Conservation (phyloP, 805 yeast species). For the Candida sakaeoensis region DNA sequence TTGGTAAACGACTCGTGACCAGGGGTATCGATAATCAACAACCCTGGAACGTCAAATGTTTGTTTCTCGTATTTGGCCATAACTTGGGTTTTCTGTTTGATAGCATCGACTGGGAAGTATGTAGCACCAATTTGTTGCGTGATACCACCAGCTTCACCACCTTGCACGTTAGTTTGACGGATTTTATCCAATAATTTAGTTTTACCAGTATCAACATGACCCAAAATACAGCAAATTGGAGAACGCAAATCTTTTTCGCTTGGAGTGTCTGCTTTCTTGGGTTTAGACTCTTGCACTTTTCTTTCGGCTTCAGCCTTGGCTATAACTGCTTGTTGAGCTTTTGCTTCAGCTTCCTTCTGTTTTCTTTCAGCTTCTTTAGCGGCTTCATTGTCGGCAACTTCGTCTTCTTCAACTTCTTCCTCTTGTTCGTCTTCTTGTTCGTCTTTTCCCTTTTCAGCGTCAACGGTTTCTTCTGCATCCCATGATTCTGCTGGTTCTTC, state of each 20-base stretch:
- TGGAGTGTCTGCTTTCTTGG: slow-evolving; percentile 21
- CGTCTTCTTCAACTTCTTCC: slow-evolving; percentile 26
- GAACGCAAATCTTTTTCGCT: slow-evolving; percentile 74
- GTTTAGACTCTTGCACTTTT: slow-evolving; percentile 22
- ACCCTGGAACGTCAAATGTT: slow-evolving; percentile 93
- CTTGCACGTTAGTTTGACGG: slow-evolving; percentile 98
- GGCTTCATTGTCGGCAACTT: slow-evolving; percentile 24
- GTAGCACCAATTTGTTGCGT: slow-evolving; percentile 99
- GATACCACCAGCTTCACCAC: slow-evolving; percentile 99
- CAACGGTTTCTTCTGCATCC: slow-evolving; percentile 44
- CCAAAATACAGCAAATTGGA: slow-evolving; percentile 97
- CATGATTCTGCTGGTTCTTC: slow-evolving; percentile 51
- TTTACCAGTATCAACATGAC: slow-evolving; percentile 99
- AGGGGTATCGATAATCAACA: slow-evolving; percentile 95
- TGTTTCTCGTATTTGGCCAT: slow-evolving; percentile 85
- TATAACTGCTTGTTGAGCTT: slow-evolving; percentile 24
- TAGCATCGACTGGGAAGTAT: slow-evolving; percentile 95
- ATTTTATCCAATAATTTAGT: slow-evolving; percentile 94
- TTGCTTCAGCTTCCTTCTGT: slow-evolving; percentile 25
- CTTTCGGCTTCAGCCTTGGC: slow-evolving; percentile 20
- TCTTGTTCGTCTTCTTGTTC: slow-evolving; percentile 29
- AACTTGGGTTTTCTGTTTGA: slow-evolving; percentile 83
- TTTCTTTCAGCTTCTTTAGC: slow-evolving; percentile 27
- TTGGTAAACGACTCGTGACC: slow-evolving; percentile 99
- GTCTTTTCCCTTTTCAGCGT: slow-evolving; percentile 26